These are phyloP conservation scores for Ottelia alismoides DNA, from an alignment of 106 monocot species.

Conservation along the genomic window DNA sequence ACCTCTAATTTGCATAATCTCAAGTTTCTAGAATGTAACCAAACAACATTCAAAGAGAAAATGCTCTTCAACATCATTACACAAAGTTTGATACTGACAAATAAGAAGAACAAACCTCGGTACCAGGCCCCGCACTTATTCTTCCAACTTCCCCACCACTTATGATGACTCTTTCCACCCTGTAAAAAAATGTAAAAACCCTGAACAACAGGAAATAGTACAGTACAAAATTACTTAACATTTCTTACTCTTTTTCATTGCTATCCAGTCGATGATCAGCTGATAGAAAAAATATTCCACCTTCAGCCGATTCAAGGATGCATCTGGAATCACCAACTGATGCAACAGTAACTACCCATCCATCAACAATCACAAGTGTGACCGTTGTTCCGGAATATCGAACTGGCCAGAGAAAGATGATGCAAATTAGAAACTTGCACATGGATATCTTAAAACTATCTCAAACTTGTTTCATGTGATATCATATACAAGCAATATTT, in stretches of 20 bases:
- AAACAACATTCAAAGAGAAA: too few species aligned
- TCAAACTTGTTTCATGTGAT: too few species aligned
- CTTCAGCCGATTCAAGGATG: constrained; percentile 69
- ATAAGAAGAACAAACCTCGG: too few species aligned
- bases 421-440: constrained; percentile 3
- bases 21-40: too few species aligned
- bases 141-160: constrained; percentile 89
- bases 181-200: too few species aligned
- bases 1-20: too few species aligned
- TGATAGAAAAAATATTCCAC: constrained; percentile 55
- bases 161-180: too few species aligned
- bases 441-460: too few species aligned
- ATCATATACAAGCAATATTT: too few species aligned
- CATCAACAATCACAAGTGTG: constrained; percentile 87
- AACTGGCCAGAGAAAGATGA: too few species aligned
- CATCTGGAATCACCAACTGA: constrained; percentile 89
- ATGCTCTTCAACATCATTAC: neutral
- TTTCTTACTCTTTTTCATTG: constrained; percentile 85
- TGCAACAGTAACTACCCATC: constrained; percentile 86
- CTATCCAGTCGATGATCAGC: constrained; percentile 91
- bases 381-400: constrained; percentile 84
- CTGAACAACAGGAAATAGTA: too few species aligned
- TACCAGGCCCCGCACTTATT: constrained; percentile 61
- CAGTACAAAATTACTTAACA: too few species aligned
- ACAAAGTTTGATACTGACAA: neutral